Evolutionary conservation across 352 stramenopile genomes (phyloP).

Genomic region (Blastocystis sp.): DNA sequence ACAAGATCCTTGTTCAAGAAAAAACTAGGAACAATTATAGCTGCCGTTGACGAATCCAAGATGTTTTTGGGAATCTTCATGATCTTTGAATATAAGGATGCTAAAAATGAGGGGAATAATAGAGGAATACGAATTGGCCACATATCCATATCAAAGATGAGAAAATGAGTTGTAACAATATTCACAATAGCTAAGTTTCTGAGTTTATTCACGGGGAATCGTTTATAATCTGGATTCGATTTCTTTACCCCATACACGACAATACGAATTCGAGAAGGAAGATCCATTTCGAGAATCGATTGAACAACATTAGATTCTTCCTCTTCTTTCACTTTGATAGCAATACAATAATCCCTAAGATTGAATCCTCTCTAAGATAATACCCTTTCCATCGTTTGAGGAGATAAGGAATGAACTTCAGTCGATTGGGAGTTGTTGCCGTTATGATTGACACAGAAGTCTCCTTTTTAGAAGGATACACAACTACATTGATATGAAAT

Average conservation of each 20-base stretch:
- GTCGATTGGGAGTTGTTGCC: conserved; percentile 2
- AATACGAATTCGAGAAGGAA: neutral
- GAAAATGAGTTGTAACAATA: conserved; percentile 48
- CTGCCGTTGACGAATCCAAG: neutral
- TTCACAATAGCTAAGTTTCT: conserved; percentile 53
- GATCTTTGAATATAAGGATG: neutral
- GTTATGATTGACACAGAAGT: neutral
- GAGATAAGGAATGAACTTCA: conserved; percentile 16
- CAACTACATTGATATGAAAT: neutral
- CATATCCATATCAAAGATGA: conserved; percentile 61
- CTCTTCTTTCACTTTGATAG: neutral
- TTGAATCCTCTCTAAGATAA: neutral
- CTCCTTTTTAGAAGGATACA: neutral
- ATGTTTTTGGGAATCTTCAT: neutral
- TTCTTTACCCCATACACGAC: neutral
- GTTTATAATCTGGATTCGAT: neutral
- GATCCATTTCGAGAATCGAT: neutral
- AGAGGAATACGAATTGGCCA: conserved; percentile 23
- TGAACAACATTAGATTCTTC: neutral
- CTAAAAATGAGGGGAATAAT: neutral
- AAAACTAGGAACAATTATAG: conserved; percentile 25
- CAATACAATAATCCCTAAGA: neutral
- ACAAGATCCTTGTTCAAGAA: neutral
- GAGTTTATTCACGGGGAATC: conserved; percentile 49
- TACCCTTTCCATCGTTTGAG: conserved; percentile 19